A percentile compares a stretch with the other conserved stretches of the same genome.
Evolutionary conservation across 1,284 basidiomycete genomes (phyloP).

Genomic region (Ustilago tritici): DNA sequence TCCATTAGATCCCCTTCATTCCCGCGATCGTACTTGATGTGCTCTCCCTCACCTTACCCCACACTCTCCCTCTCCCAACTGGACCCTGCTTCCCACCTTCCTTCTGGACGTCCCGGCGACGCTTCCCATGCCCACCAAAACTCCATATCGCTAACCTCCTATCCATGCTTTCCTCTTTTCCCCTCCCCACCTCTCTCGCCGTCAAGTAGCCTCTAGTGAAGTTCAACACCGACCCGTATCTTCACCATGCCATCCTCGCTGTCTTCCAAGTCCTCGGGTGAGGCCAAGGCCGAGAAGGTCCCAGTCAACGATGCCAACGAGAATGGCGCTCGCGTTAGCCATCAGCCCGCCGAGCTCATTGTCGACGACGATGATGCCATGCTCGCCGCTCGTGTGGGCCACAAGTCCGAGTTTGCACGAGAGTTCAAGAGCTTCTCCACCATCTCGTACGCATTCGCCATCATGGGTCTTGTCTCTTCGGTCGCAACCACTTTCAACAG

Average conservation of each 20-base stretch:
- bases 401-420: slow-evolving; percentile 67
- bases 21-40: slow-evolving; percentile 13
- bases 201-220: slow-evolving; percentile 8
- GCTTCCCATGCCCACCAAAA: slow-evolving; percentile 22
- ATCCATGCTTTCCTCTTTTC: not conserved
- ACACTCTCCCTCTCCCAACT: not conserved
- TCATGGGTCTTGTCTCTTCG: slow-evolving; percentile 68
- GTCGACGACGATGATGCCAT: slow-evolving; percentile 63
- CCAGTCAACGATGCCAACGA: slow-evolving; percentile 23
- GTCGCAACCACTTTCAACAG: slow-evolving; percentile 68
- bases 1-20: not conserved
- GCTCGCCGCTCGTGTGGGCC: slow-evolving; percentile 62
- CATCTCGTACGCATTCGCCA: slow-evolving; percentile 67
- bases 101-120: not conserved
- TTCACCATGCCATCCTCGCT: slow-evolving; percentile 41
- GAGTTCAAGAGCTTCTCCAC: slow-evolving; percentile 69
- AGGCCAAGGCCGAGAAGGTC: slow-evolving; percentile 37
- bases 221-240: not conserved
- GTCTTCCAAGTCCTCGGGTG: slow-evolving; percentile 48
- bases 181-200: not conserved
- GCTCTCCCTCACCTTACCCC: slow-evolving; percentile 7
- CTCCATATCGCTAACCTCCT: slow-evolving; percentile 10
- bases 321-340: slow-evolving; percentile 49
- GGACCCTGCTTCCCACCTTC: slow-evolving; percentile 3
- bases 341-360: slow-evolving; percentile 45